Percentiles rank a stretch among this genome's conserved stretches.
Evolutionary conservation across 148 eudicot species (phyloP).

Genomic region (Persicaria tinctoria): DNA sequence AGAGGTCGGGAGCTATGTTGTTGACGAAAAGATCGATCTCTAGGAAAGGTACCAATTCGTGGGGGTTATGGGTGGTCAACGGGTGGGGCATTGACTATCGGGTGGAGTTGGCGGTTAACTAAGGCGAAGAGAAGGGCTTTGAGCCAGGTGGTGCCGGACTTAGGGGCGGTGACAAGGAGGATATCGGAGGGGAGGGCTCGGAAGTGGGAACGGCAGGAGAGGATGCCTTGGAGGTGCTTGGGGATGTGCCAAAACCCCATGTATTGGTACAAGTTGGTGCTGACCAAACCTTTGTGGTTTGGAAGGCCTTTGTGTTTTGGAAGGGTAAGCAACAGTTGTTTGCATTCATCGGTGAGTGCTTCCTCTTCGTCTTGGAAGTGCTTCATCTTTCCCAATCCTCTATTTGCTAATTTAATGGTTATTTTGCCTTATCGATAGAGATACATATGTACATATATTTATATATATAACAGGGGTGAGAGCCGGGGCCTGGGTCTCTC

Average conservation of each 20-base stretch:
- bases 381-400: too few relatives aligned
- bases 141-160: conserved; percentile 25
- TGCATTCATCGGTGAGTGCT: background rate
- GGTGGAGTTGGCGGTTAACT: background rate
- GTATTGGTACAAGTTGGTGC: background rate
- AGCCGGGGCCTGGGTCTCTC: too few relatives aligned
- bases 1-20: background rate
- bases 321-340: background rate
- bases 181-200: conserved; percentile 12
- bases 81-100: background rate
- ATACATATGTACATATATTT: too few relatives aligned
- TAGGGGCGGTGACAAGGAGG: conserved; percentile 8
- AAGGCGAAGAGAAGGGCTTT: conserved; percentile 14
- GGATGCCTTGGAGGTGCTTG: background rate
- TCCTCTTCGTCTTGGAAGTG: too few relatives aligned
- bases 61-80: conserved; percentile 18
- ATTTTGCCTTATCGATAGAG: too few relatives aligned
- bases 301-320: background rate
- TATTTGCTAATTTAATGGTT: too few relatives aligned
- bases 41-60: conserved; percentile 14
- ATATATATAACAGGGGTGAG: too few relatives aligned
- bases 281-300: background rate
- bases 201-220: conserved; percentile 13
- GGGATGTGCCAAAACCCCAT: conserved; percentile 2
- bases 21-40: background rate